Evolutionary conservation across 2,329 filamentous ascomycete species (phyloP).

Genomic region (Fusarium concolor): DNA sequence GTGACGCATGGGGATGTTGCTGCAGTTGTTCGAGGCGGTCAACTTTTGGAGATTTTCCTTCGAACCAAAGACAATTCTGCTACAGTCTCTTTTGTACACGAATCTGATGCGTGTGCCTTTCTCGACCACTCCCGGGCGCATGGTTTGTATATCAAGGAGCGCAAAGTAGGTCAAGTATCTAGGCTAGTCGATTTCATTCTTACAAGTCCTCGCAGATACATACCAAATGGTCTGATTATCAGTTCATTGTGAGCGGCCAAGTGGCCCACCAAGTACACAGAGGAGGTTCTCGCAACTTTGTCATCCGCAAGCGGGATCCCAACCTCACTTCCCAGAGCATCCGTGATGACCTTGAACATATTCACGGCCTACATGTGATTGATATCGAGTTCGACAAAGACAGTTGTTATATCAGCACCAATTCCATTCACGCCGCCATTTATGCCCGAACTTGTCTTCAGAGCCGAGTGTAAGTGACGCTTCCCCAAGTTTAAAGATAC

Average conservation of each 20-base stretch:
- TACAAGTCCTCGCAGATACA: conserved; percentile 64
- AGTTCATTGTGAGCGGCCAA: conserved; percentile 73
- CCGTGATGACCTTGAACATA: conserved; percentile 81
- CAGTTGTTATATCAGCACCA: conserved; percentile 77
- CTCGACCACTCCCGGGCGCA: conserved; percentile 71
- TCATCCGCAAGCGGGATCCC: conserved; percentile 70
- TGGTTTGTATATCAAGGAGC: conserved; percentile 75
- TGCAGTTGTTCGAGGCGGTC: conserved; percentile 74
- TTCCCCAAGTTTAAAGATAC: background rate
- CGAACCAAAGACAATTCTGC: conserved; percentile 69
- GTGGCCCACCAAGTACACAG: conserved; percentile 71
- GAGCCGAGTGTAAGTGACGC: conserved; percentile 61
- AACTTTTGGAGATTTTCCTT: conserved; percentile 75
- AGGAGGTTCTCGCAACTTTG: conserved; percentile 79
- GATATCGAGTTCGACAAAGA: conserved; percentile 68
- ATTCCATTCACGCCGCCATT: conserved; percentile 80
- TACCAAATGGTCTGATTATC: conserved; percentile 76
- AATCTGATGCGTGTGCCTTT: conserved; percentile 72
- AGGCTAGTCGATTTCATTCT: background rate
- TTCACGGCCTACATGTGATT: conserved; percentile 81
- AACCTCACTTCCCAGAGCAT: conserved; percentile 72
- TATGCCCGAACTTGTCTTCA: conserved; percentile 85
- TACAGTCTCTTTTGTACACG: conserved; percentile 76
- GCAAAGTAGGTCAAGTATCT: conserved; percentile 64
- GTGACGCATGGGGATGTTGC: conserved; percentile 75